These are phyloP conservation scores for Avena sativa DNA, from an alignment of 176 grass and related monocot species.

Conservation along the genomic window DNA sequence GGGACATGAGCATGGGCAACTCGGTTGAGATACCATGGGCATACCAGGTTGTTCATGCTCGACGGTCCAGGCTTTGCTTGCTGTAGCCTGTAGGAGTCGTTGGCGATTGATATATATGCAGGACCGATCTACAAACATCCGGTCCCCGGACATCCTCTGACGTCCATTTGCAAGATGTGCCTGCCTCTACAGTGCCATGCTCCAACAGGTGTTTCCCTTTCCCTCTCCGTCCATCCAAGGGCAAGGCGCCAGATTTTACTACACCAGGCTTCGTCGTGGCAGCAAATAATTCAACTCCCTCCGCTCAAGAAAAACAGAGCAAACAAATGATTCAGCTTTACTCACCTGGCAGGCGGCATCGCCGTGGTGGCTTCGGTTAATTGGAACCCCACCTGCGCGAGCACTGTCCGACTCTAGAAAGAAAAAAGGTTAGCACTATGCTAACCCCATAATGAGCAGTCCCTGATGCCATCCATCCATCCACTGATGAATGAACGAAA, in stretches of 20 bases:
- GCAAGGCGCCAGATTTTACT: background rate
- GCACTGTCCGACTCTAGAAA: background rate
- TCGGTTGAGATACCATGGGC: background rate
- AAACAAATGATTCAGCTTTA: background rate
- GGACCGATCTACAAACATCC: background rate
- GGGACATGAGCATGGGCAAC: background rate
- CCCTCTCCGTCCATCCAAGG: background rate
- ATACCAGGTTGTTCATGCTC: background rate
- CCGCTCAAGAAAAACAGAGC: too few relatives aligned
- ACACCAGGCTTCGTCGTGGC: background rate
- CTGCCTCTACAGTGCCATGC: background rate
- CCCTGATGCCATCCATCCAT: background rate
- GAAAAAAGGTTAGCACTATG: background rate
- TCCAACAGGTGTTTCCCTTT: too few relatives aligned
- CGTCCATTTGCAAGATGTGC: background rate
- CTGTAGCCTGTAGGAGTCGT: background rate
- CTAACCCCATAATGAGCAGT: conserved; percentile 9
- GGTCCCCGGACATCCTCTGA: conserved; percentile 16
- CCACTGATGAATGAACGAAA: background rate
- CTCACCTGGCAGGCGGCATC: background rate
- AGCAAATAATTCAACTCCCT: too few relatives aligned
- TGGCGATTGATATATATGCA: background rate
- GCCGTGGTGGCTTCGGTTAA: background rate
- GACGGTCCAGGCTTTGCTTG: background rate
- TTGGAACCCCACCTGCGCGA: background rate